A percentile compares a stretch with the other conserved stretches of the same genome.
phyloP scores from a whole-genome alignment of 2,329 filamentous ascomycete genomes.

The Ilyonectria sp. region DNA sequence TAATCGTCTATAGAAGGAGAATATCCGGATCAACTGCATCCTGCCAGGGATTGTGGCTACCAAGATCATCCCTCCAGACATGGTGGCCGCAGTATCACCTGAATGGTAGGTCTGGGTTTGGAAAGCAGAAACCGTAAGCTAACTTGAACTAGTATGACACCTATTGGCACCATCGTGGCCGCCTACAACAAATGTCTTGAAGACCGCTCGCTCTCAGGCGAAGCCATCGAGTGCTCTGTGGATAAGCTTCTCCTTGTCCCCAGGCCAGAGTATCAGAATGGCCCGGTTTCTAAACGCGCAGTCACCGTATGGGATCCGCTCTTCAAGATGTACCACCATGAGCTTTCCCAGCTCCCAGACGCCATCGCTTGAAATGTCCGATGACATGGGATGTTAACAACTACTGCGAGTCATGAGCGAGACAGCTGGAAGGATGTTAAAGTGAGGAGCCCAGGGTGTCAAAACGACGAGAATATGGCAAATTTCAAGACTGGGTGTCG shows the following conservation, averaged over 20 bases:
- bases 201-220: slow-evolving; percentile 58
- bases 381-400: too few species aligned
- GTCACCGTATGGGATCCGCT: slow-evolving; percentile 65
- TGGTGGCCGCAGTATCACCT: slow-evolving; percentile 58
- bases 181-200: slow-evolving; percentile 63
- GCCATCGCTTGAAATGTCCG: slow-evolving; percentile 39
- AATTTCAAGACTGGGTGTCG: too few species aligned
- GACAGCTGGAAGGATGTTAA: too few species aligned
- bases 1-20: slow-evolving; percentile 56
- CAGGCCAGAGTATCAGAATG: slow-evolving; percentile 56
- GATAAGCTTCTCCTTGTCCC: slow-evolving; percentile 50
- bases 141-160: slow-evolving; percentile 54
- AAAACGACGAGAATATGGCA: too few species aligned
- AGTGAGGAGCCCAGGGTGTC: too few species aligned
- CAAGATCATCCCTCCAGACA: slow-evolving; percentile 59
- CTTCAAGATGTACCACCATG: slow-evolving; percentile 61
- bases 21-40: slow-evolving; percentile 64
- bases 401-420: too few species aligned
- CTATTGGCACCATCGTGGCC: slow-evolving; percentile 58
- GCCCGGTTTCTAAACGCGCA: slow-evolving; percentile 57
- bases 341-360: slow-evolving; percentile 57
- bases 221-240: slow-evolving; percentile 61
- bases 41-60: slow-evolving; percentile 64
- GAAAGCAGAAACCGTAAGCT: background rate
- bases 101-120: slow-evolving; percentile 40